Conservation (phyloP, 1,139 yeast genomes). For the Saccharomyces hybrid region DNA sequence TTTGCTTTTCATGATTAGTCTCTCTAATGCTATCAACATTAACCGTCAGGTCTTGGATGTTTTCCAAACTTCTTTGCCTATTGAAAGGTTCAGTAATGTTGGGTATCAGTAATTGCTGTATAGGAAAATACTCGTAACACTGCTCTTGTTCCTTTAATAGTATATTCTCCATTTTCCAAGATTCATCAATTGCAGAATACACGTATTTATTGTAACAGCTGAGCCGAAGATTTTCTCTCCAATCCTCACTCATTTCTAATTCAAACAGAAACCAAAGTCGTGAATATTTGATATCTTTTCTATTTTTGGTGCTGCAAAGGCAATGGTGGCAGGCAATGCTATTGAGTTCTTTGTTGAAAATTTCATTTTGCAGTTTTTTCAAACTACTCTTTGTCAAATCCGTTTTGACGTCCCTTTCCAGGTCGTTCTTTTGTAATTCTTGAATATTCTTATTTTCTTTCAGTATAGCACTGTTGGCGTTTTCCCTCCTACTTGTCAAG, state of each 20-base stretch:
- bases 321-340: constrained; percentile 13
- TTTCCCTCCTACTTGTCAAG: not conserved
- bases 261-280: constrained; percentile 29
- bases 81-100: not conserved
- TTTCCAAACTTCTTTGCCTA: not conserved
- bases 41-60: constrained; percentile 8
- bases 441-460: not conserved
- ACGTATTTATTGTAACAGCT: constrained; percentile 22
- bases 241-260: constrained; percentile 22
- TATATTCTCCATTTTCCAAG: constrained; percentile 18
- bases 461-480: not conserved
- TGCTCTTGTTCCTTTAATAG: constrained; percentile 5
- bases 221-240: constrained; percentile 20
- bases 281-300: constrained; percentile 8
- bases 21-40: constrained; percentile 14
- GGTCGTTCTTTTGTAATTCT: not conserved
- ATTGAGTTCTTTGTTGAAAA: constrained; percentile 11
- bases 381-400: constrained; percentile 13
- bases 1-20: not conserved
- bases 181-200: constrained; percentile 15
- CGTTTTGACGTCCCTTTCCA: too few species aligned
- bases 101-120: constrained; percentile 9
- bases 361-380: constrained; percentile 13
- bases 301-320: constrained; percentile 15
- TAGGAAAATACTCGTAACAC: constrained; percentile 8